Conservation (phyloP, 768 basidiomycete genomes). For the Termitomyces sp. region DNA sequence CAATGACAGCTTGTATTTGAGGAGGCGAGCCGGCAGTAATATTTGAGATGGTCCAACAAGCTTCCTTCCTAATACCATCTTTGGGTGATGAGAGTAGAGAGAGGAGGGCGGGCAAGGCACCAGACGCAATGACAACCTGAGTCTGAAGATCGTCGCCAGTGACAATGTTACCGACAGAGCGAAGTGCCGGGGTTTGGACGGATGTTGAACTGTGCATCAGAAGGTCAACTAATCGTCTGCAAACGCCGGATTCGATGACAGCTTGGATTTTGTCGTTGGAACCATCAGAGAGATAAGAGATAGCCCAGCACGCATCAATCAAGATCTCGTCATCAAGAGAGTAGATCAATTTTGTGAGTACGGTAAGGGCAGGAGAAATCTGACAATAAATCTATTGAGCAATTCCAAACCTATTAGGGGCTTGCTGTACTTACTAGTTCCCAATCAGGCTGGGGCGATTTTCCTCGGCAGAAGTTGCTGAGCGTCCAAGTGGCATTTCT, state of each 20-base stretch:
- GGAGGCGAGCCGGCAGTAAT: constrained; percentile 95
- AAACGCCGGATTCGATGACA: constrained; percentile 97
- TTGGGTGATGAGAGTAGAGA: constrained; percentile 93
- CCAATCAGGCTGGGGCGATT: constrained; percentile 98
- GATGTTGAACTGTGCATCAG: constrained; percentile 94
- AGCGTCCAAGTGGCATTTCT: constrained; percentile 98
- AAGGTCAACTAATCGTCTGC: constrained; percentile 94
- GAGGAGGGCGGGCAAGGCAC: constrained; percentile 92
- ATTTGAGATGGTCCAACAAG: constrained; percentile 99
- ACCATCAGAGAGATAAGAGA: constrained; percentile 98
- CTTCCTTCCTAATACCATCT: constrained; percentile 98
- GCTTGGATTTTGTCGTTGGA: constrained; percentile 99
- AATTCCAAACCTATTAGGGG: constrained; percentile 1
- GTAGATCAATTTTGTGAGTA: constrained; percentile 97
- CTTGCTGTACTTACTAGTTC: constrained; percentile 67
- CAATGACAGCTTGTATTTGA: constrained; percentile 96
- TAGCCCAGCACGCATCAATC: constrained; percentile 99
- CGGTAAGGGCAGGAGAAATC: constrained; percentile 97
- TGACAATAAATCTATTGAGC: constrained; percentile 28
- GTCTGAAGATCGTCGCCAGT: constrained; percentile 99
- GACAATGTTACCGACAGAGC: constrained; percentile 98
- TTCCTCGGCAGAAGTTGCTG: constrained; percentile 98
- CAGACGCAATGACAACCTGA: constrained; percentile 97
- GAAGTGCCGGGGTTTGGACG: constrained; percentile 96
- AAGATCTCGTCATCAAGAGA: constrained; percentile 98